These are phyloP conservation scores for Psilocybe mexicana DNA, from an alignment of 1,284 basidiomycete genomes.

Conservation along the genomic window DNA sequence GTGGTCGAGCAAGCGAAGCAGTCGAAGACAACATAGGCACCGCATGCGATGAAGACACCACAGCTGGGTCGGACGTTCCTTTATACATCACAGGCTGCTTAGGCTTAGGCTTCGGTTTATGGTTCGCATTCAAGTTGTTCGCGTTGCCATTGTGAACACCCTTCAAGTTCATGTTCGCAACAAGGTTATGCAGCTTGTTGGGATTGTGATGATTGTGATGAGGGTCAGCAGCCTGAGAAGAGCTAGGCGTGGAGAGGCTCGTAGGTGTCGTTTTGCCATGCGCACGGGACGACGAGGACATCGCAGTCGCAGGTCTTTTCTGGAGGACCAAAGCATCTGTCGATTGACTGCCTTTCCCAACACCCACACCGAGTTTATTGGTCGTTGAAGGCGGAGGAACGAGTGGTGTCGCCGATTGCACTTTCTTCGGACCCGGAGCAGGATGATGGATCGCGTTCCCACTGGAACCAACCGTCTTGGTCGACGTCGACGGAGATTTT, in stretches of 20 bases:
- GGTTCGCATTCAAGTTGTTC: too few relatives aligned
- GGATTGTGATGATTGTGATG: too few relatives aligned
- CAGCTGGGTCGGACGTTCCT: conserved; percentile 60
- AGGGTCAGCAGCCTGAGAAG: conserved; percentile 25
- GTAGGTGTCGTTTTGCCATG: conserved; percentile 15
- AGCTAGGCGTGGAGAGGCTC: conserved; percentile 22
- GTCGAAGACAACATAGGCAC: conserved; percentile 70
- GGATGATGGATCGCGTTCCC: background rate
- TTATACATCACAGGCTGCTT: conserved; percentile 38
- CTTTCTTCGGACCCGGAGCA: conserved; percentile 8
- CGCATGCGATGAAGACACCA: conserved; percentile 68
- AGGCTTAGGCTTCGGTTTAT: too few relatives aligned
- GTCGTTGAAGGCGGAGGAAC: conserved; percentile 7
- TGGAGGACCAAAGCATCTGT: conserved; percentile 14
- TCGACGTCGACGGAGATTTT: background rate
- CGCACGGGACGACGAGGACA: conserved; percentile 11
- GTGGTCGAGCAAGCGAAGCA: conserved; percentile 64
- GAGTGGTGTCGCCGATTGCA: conserved; percentile 10
- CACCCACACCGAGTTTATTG: background rate
- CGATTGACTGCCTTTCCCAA: conserved; percentile 14
- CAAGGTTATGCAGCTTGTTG: too few relatives aligned
- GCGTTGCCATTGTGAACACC: too few relatives aligned
- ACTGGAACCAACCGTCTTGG: too few relatives aligned
- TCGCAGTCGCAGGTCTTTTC: conserved; percentile 19
- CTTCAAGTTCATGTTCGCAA: too few relatives aligned